Percentiles rank a stretch among this genome's conserved stretches.
Conservation (phyloP, 1,284 basidiomycete species). For the Apiotrichum brassicae region DNA sequence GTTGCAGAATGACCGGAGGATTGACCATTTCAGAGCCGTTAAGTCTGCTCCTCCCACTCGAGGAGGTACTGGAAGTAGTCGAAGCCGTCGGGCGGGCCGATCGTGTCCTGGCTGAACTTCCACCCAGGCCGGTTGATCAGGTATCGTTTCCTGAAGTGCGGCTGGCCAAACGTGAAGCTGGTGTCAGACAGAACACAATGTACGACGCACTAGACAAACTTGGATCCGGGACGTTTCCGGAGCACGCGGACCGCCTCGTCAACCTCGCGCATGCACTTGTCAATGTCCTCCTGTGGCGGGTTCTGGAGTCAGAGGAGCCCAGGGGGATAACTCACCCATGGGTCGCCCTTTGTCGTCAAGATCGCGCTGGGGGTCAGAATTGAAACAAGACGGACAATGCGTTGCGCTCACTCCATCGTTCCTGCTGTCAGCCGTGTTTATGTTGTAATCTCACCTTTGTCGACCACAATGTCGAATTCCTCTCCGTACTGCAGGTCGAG, state of each 20-base stretch:
- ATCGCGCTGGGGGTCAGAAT: conserved; percentile 54
- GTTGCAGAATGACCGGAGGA: no score
- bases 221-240: conserved; percentile 52
- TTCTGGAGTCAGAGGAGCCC: conserved; percentile 53
- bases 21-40: no score
- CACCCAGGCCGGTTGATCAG: conserved; percentile 45
- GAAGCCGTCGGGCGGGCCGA: conserved; percentile 60
- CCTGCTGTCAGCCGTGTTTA: conserved; percentile 45
- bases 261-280: conserved; percentile 72
- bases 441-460: conserved; percentile 60
- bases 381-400: neutral
- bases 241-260: conserved; percentile 71
- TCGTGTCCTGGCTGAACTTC: conserved; percentile 30
- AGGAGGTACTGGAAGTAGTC: conserved; percentile 75
- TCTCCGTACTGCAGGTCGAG: conserved; percentile 63
- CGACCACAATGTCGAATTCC: conserved; percentile 77
- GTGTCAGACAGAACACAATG: no score
- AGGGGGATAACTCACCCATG: conserved; percentile 60
- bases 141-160: conserved; percentile 75
- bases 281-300: conserved; percentile 67
- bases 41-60: conserved; percentile 20
- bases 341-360: conserved; percentile 79
- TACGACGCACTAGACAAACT: conserved; percentile 61
- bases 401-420: conserved; percentile 64
- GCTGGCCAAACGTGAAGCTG: conserved; percentile 77